These are phyloP conservation scores for Leccinum griseonigrum DNA, from an alignment of 1,284 basidiomycete genomes.

Conservation along the genomic window DNA sequence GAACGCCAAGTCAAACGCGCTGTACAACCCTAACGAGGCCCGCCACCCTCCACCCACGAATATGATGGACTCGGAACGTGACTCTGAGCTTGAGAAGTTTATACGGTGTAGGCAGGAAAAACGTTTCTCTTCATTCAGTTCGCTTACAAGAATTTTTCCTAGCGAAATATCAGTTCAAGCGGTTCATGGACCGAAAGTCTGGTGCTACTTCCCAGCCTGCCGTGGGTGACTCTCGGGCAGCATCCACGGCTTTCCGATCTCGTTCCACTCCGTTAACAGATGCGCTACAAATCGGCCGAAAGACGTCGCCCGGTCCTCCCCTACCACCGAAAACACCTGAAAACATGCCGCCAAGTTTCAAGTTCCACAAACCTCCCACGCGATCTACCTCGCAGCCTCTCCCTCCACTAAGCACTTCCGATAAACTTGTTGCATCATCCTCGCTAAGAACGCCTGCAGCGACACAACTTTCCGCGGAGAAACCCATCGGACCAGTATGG, in stretches of 20 bases:
- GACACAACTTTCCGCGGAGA: constrained; percentile 16
- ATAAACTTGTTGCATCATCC: constrained; percentile 13
- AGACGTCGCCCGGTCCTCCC: constrained; percentile 24
- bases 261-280: constrained; percentile 11
- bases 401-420: constrained; percentile 15
- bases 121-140: neutral
- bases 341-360: constrained; percentile 23
- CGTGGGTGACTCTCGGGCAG: constrained; percentile 45
- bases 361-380: constrained; percentile 14
- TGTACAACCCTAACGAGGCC: constrained; percentile 75
- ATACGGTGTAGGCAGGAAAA: constrained; percentile 56
- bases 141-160: constrained; percentile 4
- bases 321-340: constrained; percentile 31
- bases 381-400: constrained; percentile 35
- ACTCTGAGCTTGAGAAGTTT: constrained; percentile 82
- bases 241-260: constrained; percentile 19
- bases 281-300: constrained; percentile 8
- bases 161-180: constrained; percentile 77
- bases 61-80: constrained; percentile 73
- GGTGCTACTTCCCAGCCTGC: constrained; percentile 34
- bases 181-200: constrained; percentile 46
- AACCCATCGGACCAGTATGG: constrained; percentile 41
- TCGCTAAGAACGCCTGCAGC: constrained; percentile 11
- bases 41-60: constrained; percentile 78
- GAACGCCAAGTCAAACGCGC: constrained; percentile 71